phyloP scores from a whole-genome alignment of 495 filamentous ascomycete species.

The Diplogelasinospora grovesii region DNA sequence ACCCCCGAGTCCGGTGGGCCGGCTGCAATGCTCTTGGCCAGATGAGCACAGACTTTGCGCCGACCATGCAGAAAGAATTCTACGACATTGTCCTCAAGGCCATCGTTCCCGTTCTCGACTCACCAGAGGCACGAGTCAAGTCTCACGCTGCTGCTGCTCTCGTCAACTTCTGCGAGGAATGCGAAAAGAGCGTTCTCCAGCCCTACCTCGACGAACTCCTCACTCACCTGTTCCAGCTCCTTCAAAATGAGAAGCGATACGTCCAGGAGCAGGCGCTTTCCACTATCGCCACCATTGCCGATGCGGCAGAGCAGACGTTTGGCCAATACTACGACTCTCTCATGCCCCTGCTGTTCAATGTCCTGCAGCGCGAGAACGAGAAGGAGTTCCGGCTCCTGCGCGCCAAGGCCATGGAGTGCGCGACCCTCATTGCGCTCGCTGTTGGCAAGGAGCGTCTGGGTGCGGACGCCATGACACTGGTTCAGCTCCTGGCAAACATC shows the following conservation, averaged over 20 bases:
- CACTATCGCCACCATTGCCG: conserved; percentile 96
- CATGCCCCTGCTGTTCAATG: conserved; percentile 90
- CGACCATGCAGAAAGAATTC: conserved; percentile 96
- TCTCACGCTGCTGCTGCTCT: conserved; percentile 94
- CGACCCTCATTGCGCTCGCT: conserved; percentile 90
- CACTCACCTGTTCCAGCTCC: conserved; percentile 69
- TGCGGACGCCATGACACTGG: conserved; percentile 73
- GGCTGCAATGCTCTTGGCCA: conserved; percentile 98
- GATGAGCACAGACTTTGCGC: conserved; percentile 99
- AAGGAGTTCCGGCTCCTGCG: conserved; percentile 88
- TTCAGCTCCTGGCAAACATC: conserved; percentile 78
- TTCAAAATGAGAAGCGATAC: conserved; percentile 86
- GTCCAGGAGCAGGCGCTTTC: conserved; percentile 98
- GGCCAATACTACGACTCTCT: conserved; percentile 90
- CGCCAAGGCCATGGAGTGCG: conserved; percentile 99
- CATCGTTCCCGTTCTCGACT: conserved; percentile 88
- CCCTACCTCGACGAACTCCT: conserved; percentile 90
- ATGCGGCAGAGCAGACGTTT: conserved; percentile 93
- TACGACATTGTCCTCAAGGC: conserved; percentile 76
- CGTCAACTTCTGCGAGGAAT: conserved; percentile 99
- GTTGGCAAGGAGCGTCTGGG: conserved; percentile 92
- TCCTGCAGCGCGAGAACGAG: conserved; percentile 77
- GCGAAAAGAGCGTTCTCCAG: conserved; percentile 84
- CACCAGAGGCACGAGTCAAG: conserved; percentile 87
- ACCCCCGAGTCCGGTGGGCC: conserved; percentile 94